Conservation (phyloP, 2,329 filamentous ascomycete species). For the Chrysoporthe cubensis region DNA sequence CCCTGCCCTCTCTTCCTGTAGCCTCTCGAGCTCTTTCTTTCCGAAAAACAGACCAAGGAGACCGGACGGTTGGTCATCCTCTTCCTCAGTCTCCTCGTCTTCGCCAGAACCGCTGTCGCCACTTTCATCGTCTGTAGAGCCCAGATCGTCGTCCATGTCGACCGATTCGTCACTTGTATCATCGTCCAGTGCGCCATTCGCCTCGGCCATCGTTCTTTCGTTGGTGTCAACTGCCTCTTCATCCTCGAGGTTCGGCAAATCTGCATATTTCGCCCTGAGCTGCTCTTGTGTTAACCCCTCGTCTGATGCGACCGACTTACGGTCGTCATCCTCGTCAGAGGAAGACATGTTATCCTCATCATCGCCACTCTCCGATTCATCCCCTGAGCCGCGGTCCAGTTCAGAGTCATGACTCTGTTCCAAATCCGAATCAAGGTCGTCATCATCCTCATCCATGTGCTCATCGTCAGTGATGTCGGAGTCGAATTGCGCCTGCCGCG, state of each 20-base stretch:
- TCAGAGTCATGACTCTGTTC: conserved; percentile 34
- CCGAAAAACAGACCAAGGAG: conserved; percentile 63
- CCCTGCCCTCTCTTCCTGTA: conserved; percentile 47
- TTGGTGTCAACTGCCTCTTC: conserved; percentile 36
- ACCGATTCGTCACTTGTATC: conserved; percentile 68
- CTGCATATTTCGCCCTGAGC: conserved; percentile 69
- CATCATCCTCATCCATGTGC: conserved; percentile 41
- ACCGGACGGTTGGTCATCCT: conserved; percentile 49
- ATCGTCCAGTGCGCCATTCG: conserved; percentile 40
- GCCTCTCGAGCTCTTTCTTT: conserved; percentile 59
- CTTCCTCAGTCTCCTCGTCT: conserved; percentile 44
- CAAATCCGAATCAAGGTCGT: conserved; percentile 46
- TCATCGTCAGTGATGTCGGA: conserved; percentile 54
- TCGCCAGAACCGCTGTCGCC: conserved; percentile 45
- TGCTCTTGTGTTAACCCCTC: conserved; percentile 72
- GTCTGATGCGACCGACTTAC: conserved; percentile 56
- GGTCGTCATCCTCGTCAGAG: conserved; percentile 64
- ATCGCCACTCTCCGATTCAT: conserved; percentile 36
- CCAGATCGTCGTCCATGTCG: conserved; percentile 70
- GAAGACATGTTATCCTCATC: conserved; percentile 66
- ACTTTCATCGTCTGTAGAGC: conserved; percentile 59
- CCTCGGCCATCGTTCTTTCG: conserved; percentile 29
- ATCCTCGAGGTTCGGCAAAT: conserved; percentile 56
- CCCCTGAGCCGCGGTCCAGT: conserved; percentile 42
- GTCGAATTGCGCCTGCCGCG: conserved; percentile 58